Evolutionary conservation across 2,329 filamentous ascomycete species (phyloP), one percentile per base, ranked within the genome.

Genomic region (Xylariaceae sp.): DNA sequence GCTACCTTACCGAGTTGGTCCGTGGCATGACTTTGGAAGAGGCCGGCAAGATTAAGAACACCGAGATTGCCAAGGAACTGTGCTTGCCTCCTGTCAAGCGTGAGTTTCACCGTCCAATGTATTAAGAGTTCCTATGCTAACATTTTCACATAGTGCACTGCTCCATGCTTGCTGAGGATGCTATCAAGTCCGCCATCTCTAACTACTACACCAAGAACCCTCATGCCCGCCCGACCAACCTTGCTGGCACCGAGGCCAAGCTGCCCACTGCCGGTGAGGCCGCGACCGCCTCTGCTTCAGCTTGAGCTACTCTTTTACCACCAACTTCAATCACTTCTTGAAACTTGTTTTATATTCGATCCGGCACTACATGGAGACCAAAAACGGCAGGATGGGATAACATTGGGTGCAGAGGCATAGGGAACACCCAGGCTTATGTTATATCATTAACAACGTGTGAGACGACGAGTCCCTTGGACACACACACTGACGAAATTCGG

Each of bases 1-100:
- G 89, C 72, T 99, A 99, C 74, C 78, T 99, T 69, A 99, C 94
- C 7, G 92, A 96, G 77, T 80, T 99, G 61, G 92, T 99, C 64
- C 85, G 91, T 65, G 94, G 94, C 62, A 99, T 97, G 93, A 96
- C 88, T 11, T 77, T 99, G 66, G 94, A 99, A 69, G 91, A 99
- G 74, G 94, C 95, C 39, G 87, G 87, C 57, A 88, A 89, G 78
- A 90, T 99, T 69, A 88, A 91, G 79, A 99, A 99, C 78, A 96
- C 93, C 2, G 92, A 99, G 77, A 99, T 99, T 73, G 94, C 94
- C 44, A 95, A 96, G 81, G 95, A 99, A 78, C 76, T 92, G 61
- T 92, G 88, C 70, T 75, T 90, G 70, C 89, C 89, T 39, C 89
- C 89, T 57, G 88, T 93, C 59, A 90, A 92, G 76, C 73, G 87